phyloP scores from a whole-genome alignment of 352 stramenopile genomes.

The Phytophthora hibernalis region DNA sequence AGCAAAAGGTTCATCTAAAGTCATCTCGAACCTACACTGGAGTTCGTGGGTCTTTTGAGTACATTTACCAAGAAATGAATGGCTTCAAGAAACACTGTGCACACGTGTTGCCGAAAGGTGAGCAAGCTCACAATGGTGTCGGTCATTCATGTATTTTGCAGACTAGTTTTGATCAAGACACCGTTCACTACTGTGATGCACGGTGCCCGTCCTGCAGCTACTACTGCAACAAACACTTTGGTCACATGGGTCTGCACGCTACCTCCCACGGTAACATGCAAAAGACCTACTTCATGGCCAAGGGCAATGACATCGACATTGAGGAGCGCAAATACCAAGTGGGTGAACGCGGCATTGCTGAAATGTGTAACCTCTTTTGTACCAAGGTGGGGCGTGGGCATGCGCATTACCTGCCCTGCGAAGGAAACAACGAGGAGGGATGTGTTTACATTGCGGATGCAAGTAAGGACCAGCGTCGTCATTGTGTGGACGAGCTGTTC shows the following conservation, averaged over 20 bases:
- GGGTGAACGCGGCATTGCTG: constrained; percentile 42
- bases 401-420: constrained; percentile 41
- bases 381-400: constrained; percentile 47
- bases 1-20: constrained; percentile 66
- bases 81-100: constrained; percentile 61
- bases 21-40: constrained; percentile 56
- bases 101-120: constrained; percentile 34
- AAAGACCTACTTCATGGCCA: constrained; percentile 68
- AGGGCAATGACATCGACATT: constrained; percentile 58
- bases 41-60: constrained; percentile 55
- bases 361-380: constrained; percentile 60
- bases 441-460: constrained; percentile 37
- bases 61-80: constrained; percentile 78
- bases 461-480: constrained; percentile 36
- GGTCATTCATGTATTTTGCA: constrained; percentile 49
- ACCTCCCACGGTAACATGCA: constrained; percentile 77
- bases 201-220: constrained; percentile 69
- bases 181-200: constrained; percentile 60
- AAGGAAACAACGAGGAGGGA: constrained; percentile 8
- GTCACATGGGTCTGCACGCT: constrained; percentile 54
- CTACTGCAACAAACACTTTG: constrained; percentile 64
- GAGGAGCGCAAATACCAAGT: constrained; percentile 44
- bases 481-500: constrained; percentile 36
- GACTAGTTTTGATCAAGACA: constrained; percentile 11
- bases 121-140: constrained; percentile 38